Conservation (phyloP, 106 monocot species). For the Dioscorea alata region DNA sequence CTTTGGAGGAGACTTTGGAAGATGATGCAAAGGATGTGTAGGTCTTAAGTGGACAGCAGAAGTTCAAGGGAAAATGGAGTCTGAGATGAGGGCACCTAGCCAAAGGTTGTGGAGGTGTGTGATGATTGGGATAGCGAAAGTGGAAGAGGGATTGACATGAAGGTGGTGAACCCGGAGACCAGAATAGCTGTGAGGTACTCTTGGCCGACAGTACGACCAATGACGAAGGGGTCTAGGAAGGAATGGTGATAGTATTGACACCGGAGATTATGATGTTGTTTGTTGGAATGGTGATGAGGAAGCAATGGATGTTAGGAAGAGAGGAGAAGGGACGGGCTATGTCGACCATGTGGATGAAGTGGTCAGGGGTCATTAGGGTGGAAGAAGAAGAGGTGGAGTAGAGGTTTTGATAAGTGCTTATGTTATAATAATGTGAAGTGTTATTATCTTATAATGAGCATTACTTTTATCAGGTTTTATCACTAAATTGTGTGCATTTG, state of each 20-base stretch:
- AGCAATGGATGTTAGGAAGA: slow-evolving; percentile 18
- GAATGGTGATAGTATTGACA: slow-evolving; percentile 15
- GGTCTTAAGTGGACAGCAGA: slow-evolving; percentile 5
- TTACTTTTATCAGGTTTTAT: too few relatives aligned
- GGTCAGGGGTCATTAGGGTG: slow-evolving; percentile 33
- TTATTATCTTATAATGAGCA: too few relatives aligned
- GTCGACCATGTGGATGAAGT: slow-evolving; percentile 52
- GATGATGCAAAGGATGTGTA: slow-evolving; percentile 14
- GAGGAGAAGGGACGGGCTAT: slow-evolving; percentile 29
- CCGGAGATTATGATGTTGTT: slow-evolving; percentile 10
- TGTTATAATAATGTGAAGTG: too few relatives aligned
- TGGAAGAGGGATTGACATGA: slow-evolving; percentile 9
- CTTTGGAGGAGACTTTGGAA: slow-evolving; percentile 8
- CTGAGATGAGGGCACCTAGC: slow-evolving; percentile 14
- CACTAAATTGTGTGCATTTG: too few relatives aligned
- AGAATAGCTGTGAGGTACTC: slow-evolving; percentile 13
- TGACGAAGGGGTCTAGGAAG: slow-evolving; percentile 19
- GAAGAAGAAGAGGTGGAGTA: too few relatives aligned
- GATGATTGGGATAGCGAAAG: slow-evolving; percentile 10
- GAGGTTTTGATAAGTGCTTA: too few relatives aligned
- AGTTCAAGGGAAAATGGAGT: slow-evolving; percentile 16
- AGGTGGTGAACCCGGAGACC: not conserved
- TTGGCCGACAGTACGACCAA: slow-evolving; percentile 13
- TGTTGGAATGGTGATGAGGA: slow-evolving; percentile 28
- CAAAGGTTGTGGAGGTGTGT: not conserved